Evolutionary conservation across 2,329 filamentous ascomycete genomes (phyloP), one percentile per base, ranked within the genome.

Genomic region (Hymenoscyphus infarciens): DNA sequence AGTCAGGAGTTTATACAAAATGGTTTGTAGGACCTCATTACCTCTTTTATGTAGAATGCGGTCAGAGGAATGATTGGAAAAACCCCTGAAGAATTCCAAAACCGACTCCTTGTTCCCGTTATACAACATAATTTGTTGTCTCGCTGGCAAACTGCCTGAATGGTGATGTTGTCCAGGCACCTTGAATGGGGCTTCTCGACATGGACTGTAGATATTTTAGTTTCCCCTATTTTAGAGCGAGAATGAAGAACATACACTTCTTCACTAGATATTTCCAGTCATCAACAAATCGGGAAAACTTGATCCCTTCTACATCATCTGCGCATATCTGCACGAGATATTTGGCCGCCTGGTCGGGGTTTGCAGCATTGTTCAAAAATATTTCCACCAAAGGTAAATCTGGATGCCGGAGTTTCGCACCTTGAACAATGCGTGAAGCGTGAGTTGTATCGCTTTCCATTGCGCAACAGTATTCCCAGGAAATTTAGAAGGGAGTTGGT

Each of bases 281-380:
- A 45, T 59, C 38, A 10, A 65, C 5, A 59, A 65, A 65, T 33
- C 22, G 63, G 16, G 33, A n/a, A 27, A 65, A 59, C 6, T 61
- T 56, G 4, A n/a, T 16, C 57, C 22, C 49, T 19, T 3, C 49
- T 22, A 8, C 31, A 13, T 56, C 54, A 56, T 65, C 45, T 8
- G 54, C 35, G 56, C 56, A 65, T 52, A 31, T 55, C 38, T 61
- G 42, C 58, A 65, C 49, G 19, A 65, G 45, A 55, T 65, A 63
- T 42, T 27, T 61, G 45, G 60, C 61, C 39, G 60, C 60, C 33
- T 54, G 54, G 16, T 63, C 35, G 27, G 54, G 57, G 58, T 65
- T 49, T 15, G 39, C 55, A 35, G 61, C 63, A 35, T 65, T 61
- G n/a, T 61, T 61, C 33, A 65, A 31, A 56, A 63, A 65, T 59